These are phyloP conservation scores for Paracorniculantispora psalliotae DNA, from an alignment of 2,329 filamentous ascomycete species.

Conservation along the genomic window DNA sequence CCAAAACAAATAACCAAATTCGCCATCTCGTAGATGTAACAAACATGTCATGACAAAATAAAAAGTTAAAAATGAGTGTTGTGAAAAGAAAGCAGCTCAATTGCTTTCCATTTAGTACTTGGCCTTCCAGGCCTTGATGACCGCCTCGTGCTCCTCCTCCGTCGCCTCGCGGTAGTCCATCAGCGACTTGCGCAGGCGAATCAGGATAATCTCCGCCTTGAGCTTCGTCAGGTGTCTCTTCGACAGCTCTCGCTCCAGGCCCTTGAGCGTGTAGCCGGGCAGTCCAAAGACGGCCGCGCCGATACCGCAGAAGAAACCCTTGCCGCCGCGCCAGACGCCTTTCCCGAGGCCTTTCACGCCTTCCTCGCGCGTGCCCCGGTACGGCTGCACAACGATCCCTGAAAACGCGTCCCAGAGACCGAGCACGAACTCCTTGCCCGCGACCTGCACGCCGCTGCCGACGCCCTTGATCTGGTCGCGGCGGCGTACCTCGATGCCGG, in stretches of 20 bases:
- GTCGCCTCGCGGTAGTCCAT: constrained; percentile 23
- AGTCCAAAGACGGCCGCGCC: constrained; percentile 26
- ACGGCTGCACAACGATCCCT: constrained; percentile 60
- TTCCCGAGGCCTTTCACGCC: constrained; percentile 58
- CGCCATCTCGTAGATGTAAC: not conserved
- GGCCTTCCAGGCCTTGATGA: constrained; percentile 24
- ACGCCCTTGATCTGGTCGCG: constrained; percentile 63
- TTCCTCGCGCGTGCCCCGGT: constrained; percentile 57
- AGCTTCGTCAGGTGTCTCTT: constrained; percentile 28
- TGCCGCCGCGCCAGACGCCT: constrained; percentile 44
- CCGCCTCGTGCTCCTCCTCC: constrained; percentile 19
- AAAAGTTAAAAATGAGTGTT: not conserved
- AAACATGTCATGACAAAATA: not conserved
- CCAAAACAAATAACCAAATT: not conserved
- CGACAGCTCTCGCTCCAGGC: constrained; percentile 44
- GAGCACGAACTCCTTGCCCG: constrained; percentile 58
- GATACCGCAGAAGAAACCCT: constrained; percentile 39
- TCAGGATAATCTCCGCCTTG: constrained; percentile 29
- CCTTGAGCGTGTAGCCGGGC: constrained; percentile 47
- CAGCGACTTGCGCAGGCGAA: constrained; percentile 27
- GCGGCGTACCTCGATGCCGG: constrained; percentile 59
- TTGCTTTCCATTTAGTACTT: not conserved
- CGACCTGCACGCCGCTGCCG: constrained; percentile 53
- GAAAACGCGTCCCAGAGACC: constrained; percentile 66
- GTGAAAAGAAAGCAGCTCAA: not conserved